Percentiles rank a stretch among this genome's conserved stretches.
phyloP scores from a whole-genome alignment of 1,139 yeast species.

The Candida neerlandica region DNA sequence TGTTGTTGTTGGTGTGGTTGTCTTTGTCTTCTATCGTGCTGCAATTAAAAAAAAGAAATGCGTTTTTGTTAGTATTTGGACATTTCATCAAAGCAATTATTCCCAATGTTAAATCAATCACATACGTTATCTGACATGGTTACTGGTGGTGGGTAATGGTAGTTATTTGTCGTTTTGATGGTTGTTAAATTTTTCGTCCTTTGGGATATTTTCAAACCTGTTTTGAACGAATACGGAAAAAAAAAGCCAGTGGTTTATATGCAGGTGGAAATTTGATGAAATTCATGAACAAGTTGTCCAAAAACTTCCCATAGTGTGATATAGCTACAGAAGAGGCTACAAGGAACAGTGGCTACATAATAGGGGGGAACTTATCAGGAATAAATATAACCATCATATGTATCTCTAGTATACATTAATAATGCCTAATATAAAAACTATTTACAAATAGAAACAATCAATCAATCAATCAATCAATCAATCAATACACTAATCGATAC shows the following conservation, averaged over 20 bases:
- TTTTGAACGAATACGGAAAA: not conserved
- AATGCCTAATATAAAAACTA: slow-evolving; percentile 2
- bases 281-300: too few relatives aligned
- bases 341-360: too few relatives aligned
- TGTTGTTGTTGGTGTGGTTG: slow-evolving; percentile 7
- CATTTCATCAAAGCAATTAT: not conserved
- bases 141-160: not conserved
- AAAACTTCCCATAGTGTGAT: too few relatives aligned
- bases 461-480: not conserved
- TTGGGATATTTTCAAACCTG: too few relatives aligned
- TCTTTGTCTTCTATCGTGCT: slow-evolving; percentile 10
- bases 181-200: slow-evolving; percentile 4
- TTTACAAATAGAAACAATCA: not conserved
- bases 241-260: not conserved
- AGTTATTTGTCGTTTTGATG: not conserved
- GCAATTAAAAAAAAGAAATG: too few relatives aligned
- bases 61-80: not conserved
- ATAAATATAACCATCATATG: not conserved
- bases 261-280: not conserved
- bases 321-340: too few relatives aligned
- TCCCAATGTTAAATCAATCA: not conserved
- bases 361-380: not conserved
- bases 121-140: slow-evolving; percentile 18
- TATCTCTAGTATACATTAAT: slow-evolving; percentile 1
- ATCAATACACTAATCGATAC: not conserved